A percentile compares a stretch with the other conserved stretches of the same genome.
These are phyloP conservation scores for Copromyces sp. DNA, from an alignment of 495 filamentous ascomycete species.

Conservation along the genomic window DNA sequence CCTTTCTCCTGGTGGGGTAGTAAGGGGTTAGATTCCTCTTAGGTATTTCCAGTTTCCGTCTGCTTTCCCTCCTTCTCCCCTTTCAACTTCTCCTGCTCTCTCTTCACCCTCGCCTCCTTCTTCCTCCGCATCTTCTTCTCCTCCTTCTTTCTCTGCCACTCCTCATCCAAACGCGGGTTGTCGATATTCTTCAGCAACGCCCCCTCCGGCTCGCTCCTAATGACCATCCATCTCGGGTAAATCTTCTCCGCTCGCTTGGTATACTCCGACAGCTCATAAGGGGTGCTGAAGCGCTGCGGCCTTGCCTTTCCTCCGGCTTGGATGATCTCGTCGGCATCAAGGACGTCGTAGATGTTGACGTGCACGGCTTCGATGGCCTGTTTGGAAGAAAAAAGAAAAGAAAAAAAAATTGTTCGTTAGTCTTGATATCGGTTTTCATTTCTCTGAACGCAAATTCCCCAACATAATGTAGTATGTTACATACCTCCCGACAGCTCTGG, in stretches of 20 bases:
- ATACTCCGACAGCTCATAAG: neutral
- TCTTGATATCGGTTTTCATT: neutral
- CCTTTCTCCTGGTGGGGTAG: neutral
- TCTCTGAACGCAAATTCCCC: neutral
- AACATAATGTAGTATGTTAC: neutral
- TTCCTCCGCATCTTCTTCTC: neutral
- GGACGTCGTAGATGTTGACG: neutral
- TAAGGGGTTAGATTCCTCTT: neutral
- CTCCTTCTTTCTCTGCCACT: neutral
- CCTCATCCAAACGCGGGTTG: neutral
- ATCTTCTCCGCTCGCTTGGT: neutral
- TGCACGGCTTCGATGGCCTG: neutral
- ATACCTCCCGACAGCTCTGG: neutral
- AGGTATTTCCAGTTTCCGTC: neutral
- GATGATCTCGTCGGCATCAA: neutral
- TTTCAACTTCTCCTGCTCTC: neutral
- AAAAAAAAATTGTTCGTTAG: neutral
- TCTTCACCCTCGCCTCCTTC: neutral
- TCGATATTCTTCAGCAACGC: neutral
- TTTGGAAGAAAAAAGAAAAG: neutral
- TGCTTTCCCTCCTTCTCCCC: neutral
- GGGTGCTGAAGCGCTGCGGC: neutral
- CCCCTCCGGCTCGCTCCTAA: accelerated
- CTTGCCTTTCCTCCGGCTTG: neutral
- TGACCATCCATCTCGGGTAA: neutral